Evolutionary conservation across 805 yeast genomes (phyloP), one percentile per base, ranked within the genome.

Genomic region (Kodamaea lidongshanica): DNA sequence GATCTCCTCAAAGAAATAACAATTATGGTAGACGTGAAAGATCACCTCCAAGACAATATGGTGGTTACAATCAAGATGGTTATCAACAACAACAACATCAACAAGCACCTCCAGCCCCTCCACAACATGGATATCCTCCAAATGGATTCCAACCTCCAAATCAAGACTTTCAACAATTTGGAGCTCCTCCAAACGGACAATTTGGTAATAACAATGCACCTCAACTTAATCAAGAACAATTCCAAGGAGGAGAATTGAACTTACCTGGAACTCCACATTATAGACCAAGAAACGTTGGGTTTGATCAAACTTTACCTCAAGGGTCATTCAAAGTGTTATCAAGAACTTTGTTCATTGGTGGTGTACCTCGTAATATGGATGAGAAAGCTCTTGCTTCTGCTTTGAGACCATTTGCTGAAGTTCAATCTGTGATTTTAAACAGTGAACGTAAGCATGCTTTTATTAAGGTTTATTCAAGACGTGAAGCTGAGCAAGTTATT

Each of bases 371-470:
- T 34, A 62, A 71, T 37, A 87, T 85, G 88, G 79, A 73, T 42
- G 94, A 88, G 46, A 61, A 67, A 33, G 81, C 78, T 34, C 65
- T 92, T 19, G 72, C 81, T 3, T 65, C 73, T 12, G 74, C 79
- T 12, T 67, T 92, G 44, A 76, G 81, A 53, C 95, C 94, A 7
- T 82, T 68, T 48, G 96, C 94, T 9, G 92, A 82, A 46, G 95
- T 89, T 12, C 98, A 92, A 60, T 79, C 94, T 41, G 81, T 85
- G 15, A 84, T 89, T 33, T 63, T 88, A 51, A 86, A 89, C 61
- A 73, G 74, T 41, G 94, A 86, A 42, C 78, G 95, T 61, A 86
- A 82, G 48, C 97, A 92, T 58, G 98, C 97, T 0, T 92, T 92
- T 50, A 94, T 89, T 26, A 92, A 92, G 59, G 94, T 88, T 15